These are phyloP conservation scores for Cercis canadensis DNA, from an alignment of 306 rosid genomes.

Conservation along the genomic window DNA sequence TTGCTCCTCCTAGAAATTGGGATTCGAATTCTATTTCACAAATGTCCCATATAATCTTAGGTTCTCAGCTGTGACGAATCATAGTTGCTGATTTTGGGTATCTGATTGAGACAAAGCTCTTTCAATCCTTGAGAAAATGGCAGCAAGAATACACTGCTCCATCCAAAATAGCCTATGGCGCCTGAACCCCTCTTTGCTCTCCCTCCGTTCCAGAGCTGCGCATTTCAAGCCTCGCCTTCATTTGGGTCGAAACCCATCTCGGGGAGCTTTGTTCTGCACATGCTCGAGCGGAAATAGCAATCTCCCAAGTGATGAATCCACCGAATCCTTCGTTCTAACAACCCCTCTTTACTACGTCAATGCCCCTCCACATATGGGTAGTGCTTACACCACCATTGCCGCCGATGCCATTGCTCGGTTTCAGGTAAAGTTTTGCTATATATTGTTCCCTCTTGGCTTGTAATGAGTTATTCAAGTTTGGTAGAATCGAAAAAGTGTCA, in stretches of 20 bases:
- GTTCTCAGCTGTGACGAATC: no score
- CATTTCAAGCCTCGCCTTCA: slow-evolving; percentile 50
- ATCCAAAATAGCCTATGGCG: slow-evolving; percentile 56
- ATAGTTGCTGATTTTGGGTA: no score
- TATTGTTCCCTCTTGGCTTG: slow-evolving; percentile 1
- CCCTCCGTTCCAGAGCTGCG: slow-evolving; percentile 47
- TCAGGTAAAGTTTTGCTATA: slow-evolving; percentile 55
- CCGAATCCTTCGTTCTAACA: slow-evolving; percentile 74
- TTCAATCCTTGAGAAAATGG: slow-evolving; percentile 43
- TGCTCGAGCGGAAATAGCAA: slow-evolving; percentile 21
- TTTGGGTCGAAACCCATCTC: slow-evolving; percentile 39
- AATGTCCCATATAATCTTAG: no score
- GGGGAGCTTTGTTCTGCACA: slow-evolving; percentile 56
- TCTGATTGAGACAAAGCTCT: no score
- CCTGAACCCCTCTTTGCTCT: slow-evolving; percentile 56
- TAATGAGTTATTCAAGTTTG: neutral
- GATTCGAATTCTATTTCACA: no score
- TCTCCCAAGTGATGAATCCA: slow-evolving; percentile 23
- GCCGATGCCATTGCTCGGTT: slow-evolving; percentile 97
- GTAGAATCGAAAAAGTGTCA: slow-evolving; percentile 3
- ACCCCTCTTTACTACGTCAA: slow-evolving; percentile 98
- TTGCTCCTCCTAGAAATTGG: no score
- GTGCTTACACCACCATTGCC: slow-evolving; percentile 96
- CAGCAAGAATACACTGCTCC: slow-evolving; percentile 61
- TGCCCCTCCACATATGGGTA: slow-evolving; percentile 99